Evolutionary conservation across 2,329 filamentous ascomycete genomes (phyloP), one percentile per base, ranked within the genome.

Genomic region (Diaporthe destruens): DNA sequence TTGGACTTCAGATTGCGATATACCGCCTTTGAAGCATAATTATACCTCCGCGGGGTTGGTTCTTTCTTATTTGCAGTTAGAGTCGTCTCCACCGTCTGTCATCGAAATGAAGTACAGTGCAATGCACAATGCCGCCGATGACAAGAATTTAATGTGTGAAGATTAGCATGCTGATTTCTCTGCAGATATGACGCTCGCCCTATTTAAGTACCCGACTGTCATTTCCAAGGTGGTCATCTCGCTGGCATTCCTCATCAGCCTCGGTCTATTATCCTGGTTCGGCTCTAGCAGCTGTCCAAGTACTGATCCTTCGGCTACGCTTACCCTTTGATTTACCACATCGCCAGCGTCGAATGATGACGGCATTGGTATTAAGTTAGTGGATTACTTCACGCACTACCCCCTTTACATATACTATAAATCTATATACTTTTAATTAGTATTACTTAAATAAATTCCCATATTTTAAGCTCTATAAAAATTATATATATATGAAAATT

Each of bases 171-270:
- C n/a, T 66, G 47, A 29, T 51, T 39, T 66, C 61, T 66, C 47
- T 36, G 61, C 61, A 53, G 61, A 36, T 39, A 66, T 53, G 3
- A 53, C 44, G 2, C 47, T 53, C 32, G 47, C 55, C 44, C 42
- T 32, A 61, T 54, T 57, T 25, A 69, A 9, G 29, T 63, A 69
- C 11, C 71, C 66, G 39, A 42, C 56, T 29, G 32, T 54, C 11
- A 72, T 32, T 54, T 72, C 71, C 34, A 72, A 47, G 12, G 32
- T 32, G 16, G 71, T 72, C 71, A 70, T 69, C 47, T 72, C 71
- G 8, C 71, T 72, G 16, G 44, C 69, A 53, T 68, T 70, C 39
- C 56, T 69, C 71, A 72, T 25, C 12, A 65, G 56, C 23, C 42
- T 25, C 6, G 71, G 51, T n/a, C 66, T 70, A n/a, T n/a, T 70